Conservation (phyloP, 2,329 filamentous ascomycete species). For the Zarea fungicola region DNA sequence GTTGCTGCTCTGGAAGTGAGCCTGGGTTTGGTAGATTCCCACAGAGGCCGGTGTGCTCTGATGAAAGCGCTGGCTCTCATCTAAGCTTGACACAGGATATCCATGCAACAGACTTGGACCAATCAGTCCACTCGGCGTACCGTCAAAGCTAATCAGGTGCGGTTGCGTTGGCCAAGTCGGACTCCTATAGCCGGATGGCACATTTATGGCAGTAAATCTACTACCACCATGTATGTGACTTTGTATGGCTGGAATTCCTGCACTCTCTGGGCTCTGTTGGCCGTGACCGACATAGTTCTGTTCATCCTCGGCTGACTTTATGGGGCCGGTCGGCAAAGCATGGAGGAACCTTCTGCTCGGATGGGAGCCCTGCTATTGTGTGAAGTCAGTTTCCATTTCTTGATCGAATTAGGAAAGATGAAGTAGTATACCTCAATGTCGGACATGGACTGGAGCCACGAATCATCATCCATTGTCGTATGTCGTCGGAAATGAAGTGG, state of each 20-base stretch:
- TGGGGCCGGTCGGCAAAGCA: no score
- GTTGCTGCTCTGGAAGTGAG: background rate
- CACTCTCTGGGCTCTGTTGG: background rate
- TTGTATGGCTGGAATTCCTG: background rate
- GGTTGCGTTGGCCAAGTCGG: background rate
- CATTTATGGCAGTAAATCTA: background rate
- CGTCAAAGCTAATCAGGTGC: background rate
- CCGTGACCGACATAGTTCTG: background rate
- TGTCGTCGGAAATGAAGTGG: constrained; percentile 2
- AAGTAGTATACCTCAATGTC: constrained; percentile 16
- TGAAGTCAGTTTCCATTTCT: no score
- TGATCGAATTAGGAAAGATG: no score
- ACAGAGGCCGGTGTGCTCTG: constrained; percentile 1
- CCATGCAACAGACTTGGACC: background rate
- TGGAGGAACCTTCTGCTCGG: no score
- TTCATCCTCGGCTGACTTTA: no score
- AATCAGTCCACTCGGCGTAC: background rate
- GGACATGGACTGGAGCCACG: constrained; percentile 16
- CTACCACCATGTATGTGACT: background rate
- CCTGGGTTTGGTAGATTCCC: background rate
- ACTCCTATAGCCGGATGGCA: background rate
- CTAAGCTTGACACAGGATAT: no score
- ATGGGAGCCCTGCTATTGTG: no score
- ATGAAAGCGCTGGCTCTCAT: no score
- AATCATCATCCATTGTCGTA: constrained; percentile 14